Base-by-base conservation (phyloP, 768 basidiomycete genomes). In the Coprinellus micaceus region DNA sequence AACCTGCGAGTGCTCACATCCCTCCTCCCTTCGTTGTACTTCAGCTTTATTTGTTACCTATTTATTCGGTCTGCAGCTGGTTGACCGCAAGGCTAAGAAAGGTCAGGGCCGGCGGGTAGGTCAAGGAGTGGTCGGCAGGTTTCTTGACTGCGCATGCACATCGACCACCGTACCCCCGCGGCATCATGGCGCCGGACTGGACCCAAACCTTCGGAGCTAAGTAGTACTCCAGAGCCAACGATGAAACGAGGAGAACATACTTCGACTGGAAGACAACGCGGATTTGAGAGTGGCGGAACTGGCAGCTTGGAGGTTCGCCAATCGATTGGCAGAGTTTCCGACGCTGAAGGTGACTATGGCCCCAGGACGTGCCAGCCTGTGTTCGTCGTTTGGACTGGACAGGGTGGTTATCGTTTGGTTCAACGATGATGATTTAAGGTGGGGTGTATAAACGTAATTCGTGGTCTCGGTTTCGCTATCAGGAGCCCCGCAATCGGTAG, bases 291-390 rank as follows among this genome's bases (percentile, higher is more conserved):
- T 73, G 9, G 69, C 60, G 12, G 71, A 30, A 7, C 71, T 71
- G 48, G 73, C 59, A 19, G 63, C 63, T 66, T 74, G 66, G 66
- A 74, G 73, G n/a, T 69, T 57, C 13, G 69, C 71, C 71, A 74
- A 69, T 13, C 51, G 52, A 47, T 50, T 60, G 55, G 66, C 56
- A 3, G 61, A 51, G 21, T 37, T 51, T 15, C 73, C 71, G 49
- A 74, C 65, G 19, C 58, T 71, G 61, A 65, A 74, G 10, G 73
- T 73, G 25, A 69, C 69, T 13, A 69, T n/a, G 68, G 37, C 70
- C 71, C 71, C 73, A 73, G 41, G 30, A 60, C 19, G 56, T 59
- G n/a, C n/a, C n/a, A n/a, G n/a, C 71, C 73, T 74, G 21, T 71
- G 64, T 29, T 56, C 57, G 52, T 74, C 73, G 56, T 71, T 72